phyloP scores from a whole-genome alignment of 371 early-diverging fungal genomes.

The Actinomucor elegans region DNA sequence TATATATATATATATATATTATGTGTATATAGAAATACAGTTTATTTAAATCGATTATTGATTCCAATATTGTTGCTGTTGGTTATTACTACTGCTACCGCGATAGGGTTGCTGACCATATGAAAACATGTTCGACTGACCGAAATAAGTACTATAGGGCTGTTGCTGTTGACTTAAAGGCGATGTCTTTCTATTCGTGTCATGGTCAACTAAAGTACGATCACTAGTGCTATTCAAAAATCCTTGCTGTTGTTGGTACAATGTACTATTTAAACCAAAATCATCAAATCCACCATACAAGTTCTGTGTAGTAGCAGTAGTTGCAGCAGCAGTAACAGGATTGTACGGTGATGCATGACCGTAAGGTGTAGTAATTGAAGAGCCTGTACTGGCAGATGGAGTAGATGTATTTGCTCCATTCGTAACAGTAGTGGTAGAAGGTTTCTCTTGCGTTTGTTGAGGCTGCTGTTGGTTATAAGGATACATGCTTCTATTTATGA shows the following conservation, averaged over 20 bases:
- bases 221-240: background rate
- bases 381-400: too few species aligned
- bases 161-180: background rate
- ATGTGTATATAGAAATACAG: background rate
- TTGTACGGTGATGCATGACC: background rate
- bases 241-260: background rate
- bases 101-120: constrained; percentile 5
- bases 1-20: too few species aligned
- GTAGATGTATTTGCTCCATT: background rate
- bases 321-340: background rate
- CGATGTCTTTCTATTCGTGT: background rate
- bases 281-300: constrained; percentile 7
- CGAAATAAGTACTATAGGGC: constrained; percentile 7
- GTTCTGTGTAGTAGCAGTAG: background rate
- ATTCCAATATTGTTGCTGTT: constrained; percentile 15
- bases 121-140: constrained; percentile 18
- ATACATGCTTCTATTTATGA: constrained; percentile 1
- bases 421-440: background rate
- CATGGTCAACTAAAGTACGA: background rate
- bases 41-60: constrained; percentile 9
- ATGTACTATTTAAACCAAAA: background rate
- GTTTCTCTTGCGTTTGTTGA: background rate
- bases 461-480: constrained; percentile 7
- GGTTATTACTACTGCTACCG: background rate
- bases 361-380: background rate